phyloP scores from a whole-genome alignment of 2,329 filamentous ascomycete species.

The Ceratocystis smalleyi region DNA sequence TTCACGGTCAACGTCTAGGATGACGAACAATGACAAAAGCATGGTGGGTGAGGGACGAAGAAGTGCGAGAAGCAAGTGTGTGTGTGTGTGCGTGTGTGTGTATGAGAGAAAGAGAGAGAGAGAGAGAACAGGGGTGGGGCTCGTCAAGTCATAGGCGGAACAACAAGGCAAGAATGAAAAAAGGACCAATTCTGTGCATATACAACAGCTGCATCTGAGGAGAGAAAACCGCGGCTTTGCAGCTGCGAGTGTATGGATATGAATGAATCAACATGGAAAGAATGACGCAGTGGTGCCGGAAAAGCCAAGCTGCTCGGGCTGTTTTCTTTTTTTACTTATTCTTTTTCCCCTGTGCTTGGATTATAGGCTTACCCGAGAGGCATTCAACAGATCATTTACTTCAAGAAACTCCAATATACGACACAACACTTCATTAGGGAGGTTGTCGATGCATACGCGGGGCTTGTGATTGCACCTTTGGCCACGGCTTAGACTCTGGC shows the following conservation, averaged over 20 bases:
- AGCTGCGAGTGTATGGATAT: no score
- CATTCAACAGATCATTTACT: constrained; percentile 39
- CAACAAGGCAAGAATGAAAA: not conserved
- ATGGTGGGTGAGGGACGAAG: not conserved
- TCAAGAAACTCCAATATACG: constrained; percentile 42
- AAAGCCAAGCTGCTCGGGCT: not conserved
- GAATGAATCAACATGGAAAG: not conserved
- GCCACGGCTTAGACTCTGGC: not conserved
- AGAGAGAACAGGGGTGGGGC: no score
- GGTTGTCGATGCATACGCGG: constrained; percentile 18
- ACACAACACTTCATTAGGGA: constrained; percentile 43
- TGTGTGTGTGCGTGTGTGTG: not conserved
- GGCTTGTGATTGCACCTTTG: not conserved
- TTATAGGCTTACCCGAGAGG: constrained; percentile 35
- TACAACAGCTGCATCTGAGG: no score
- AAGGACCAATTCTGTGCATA: no score
- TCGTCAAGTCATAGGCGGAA: no score
- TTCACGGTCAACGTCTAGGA: not conserved
- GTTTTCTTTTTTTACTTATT: no score
- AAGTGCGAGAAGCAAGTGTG: not conserved
- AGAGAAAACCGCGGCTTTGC: no score
- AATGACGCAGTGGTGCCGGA: not conserved
- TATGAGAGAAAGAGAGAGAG: no score
- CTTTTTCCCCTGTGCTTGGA: not conserved
- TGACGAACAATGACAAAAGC: not conserved